phyloP scores from a whole-genome alignment of 148 eudicot genomes.

The Suaeda aralocaspica region DNA sequence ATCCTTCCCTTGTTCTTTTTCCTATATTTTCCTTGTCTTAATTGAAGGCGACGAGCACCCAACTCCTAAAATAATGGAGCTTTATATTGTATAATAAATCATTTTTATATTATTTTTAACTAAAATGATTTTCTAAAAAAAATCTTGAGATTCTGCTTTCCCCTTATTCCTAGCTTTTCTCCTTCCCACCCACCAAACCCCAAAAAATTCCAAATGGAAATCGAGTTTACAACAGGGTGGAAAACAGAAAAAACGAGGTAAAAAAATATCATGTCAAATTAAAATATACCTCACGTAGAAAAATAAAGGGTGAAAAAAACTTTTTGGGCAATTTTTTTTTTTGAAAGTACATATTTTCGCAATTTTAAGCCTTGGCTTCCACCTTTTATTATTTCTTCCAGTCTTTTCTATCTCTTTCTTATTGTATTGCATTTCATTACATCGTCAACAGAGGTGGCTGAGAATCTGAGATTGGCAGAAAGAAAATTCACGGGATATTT shows the following conservation, averaged over 20 bases:
- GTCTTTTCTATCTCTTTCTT: neutral
- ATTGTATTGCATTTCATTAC: neutral
- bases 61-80: neutral
- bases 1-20: neutral
- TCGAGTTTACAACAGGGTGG: slow-evolving; percentile 9
- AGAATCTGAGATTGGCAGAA: slow-evolving; percentile 2
- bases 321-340: neutral
- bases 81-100: neutral
- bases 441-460: slow-evolving; percentile 7
- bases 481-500: neutral
- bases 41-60: slow-evolving; percentile 10
- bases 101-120: neutral
- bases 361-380: slow-evolving; percentile 19
- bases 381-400: neutral
- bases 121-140: slow-evolving; percentile 22
- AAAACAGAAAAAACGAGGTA: neutral
- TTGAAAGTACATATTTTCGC: neutral
- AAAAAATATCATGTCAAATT: neutral
- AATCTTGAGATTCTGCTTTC: slow-evolving; percentile 44
- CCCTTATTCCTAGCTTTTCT: slow-evolving; percentile 33
- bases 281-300: neutral
- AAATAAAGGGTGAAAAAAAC: neutral
- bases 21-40: neutral
- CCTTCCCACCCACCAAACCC: slow-evolving; percentile 33
- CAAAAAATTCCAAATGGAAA: slow-evolving; percentile 19